Evolutionary conservation across 495 filamentous ascomycete species (phyloP), one percentile per base, ranked within the genome.

Genomic region (Aspergillus cristatus): DNA sequence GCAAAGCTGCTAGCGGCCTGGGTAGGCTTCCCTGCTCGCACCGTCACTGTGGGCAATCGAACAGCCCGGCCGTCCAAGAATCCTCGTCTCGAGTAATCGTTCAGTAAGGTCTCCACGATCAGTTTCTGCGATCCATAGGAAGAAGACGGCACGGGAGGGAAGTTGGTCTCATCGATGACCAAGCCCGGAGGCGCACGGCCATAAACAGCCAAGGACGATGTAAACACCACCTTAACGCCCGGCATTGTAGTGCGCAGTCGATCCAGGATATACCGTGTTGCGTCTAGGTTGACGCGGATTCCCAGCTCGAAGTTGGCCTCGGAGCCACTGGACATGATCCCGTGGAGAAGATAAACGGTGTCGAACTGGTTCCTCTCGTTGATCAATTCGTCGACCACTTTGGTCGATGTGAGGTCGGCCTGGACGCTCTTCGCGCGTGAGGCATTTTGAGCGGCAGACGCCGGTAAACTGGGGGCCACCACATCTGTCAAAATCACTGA

Each of bases 111-210:
- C 63, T 91, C 85, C 46, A 72, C 70, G 43, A 87, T 78, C 45
- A 87, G 67, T 59, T 91, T 91, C 64, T 88, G 78, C 35, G 81
- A 72, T 34, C 85, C 85, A 51, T 90, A 90, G 8, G 76, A 81
- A 7, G 76, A 73, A 38, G 76, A 64, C 5, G 85, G 85, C 11
- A 77, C 75, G 5, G 85, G 75, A 1, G 70, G 55, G 35, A 74
- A 60, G 6, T 79, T 79, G 16, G 49, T 57, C 47, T 82, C 79
- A 30, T 68, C 64, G 22, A 76, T 69, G 20, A 63, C 47, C 32
- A 67, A 63, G 1, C 62, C 63, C 7, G 59, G 43, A 3, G 61
- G 59, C 31, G 64, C 62, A 31, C 60, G 58, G 3, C 78, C 78
- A 56, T 79, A 83, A 18, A 81, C 75, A n/a, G 78, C 78, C 38